phyloP scores from a whole-genome alignment of 306 rosid species.

The Trifolium repens region DNA sequence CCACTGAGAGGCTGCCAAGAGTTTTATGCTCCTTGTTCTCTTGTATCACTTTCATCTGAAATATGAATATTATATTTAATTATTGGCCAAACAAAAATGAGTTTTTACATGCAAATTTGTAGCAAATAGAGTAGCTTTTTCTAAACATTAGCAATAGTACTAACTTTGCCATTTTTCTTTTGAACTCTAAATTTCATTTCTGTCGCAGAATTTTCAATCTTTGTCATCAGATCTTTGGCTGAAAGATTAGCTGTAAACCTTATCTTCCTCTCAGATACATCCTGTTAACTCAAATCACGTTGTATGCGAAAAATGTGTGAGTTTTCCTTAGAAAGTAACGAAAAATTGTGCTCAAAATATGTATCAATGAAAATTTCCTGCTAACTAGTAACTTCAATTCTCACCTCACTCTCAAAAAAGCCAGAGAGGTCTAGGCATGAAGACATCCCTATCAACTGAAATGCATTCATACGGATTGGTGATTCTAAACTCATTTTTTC shows the following conservation, averaged over 20 bases:
- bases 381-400: conserved; percentile 17
- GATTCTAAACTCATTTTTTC: conserved; percentile 55
- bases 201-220: conserved; percentile 67
- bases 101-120: conserved; percentile 34
- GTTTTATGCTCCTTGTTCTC: conserved; percentile 60
- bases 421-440: conserved; percentile 92
- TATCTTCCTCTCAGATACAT: conserved; percentile 88
- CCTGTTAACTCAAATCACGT: conserved; percentile 52
- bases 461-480: conserved; percentile 76
- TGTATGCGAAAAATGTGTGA: not conserved
- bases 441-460: conserved; percentile 95
- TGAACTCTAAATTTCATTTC: conserved; percentile 81
- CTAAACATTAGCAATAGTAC: conserved; percentile 32
- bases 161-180: conserved; percentile 84
- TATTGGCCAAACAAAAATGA: conserved; percentile 13
- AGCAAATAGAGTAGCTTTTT: conserved; percentile 3
- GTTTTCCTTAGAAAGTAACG: not conserved
- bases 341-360: conserved; percentile 4
- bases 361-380: not conserved
- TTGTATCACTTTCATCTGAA: conserved; percentile 75
- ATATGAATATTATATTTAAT: conserved; percentile 21
- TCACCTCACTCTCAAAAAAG: conserved; percentile 93
- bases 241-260: conserved; percentile 85
- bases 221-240: conserved; percentile 66
- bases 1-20: conserved; percentile 64